These are phyloP conservation scores for Wickerhamiella dianesei DNA, from an alignment of 805 yeast species.

Conservation along the genomic window DNA sequence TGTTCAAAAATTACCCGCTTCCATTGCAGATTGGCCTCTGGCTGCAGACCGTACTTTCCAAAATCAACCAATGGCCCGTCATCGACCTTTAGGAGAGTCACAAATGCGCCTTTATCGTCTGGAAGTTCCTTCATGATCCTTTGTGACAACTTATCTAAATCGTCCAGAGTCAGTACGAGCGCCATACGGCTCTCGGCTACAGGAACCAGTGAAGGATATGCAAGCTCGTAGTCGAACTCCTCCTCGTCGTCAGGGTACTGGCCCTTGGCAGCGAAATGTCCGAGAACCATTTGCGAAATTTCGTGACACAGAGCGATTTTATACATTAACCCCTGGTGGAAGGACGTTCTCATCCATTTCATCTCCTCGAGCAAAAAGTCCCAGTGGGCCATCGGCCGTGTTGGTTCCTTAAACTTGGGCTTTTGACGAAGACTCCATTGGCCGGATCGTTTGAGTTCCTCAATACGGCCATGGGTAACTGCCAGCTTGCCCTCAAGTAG, in stretches of 20 bases:
- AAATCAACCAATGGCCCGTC: background rate
- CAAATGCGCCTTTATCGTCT: background rate
- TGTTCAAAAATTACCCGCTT: background rate
- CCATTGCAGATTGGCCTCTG: background rate
- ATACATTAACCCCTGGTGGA: slow-evolving; percentile 53
- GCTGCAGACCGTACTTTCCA: background rate
- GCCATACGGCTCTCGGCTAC: slow-evolving; percentile 40
- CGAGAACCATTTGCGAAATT: slow-evolving; percentile 53
- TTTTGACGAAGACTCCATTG: slow-evolving; percentile 92
- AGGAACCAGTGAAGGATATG: slow-evolving; percentile 1
- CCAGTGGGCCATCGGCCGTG: slow-evolving; percentile 44
- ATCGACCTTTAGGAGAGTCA: background rate
- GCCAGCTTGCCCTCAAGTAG: slow-evolving; percentile 82
- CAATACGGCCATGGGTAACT: slow-evolving; percentile 79
- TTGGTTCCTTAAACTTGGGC: slow-evolving; percentile 54
- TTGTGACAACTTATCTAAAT: slow-evolving; percentile 7
- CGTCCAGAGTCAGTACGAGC: background rate
- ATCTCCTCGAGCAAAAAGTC: slow-evolving; percentile 62
- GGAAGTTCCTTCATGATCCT: slow-evolving; percentile 17
- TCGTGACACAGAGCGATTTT: slow-evolving; percentile 57
- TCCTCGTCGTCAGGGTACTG: background rate
- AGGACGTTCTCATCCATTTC: slow-evolving; percentile 72
- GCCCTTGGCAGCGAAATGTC: slow-evolving; percentile 45
- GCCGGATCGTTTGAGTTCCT: slow-evolving; percentile 73
- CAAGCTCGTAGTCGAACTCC: background rate